Percentiles rank a stretch among this genome's conserved stretches.
These are phyloP conservation scores for Adansonia gregorii DNA, from an alignment of 441 rosid genomes.

Conservation along the genomic window DNA sequence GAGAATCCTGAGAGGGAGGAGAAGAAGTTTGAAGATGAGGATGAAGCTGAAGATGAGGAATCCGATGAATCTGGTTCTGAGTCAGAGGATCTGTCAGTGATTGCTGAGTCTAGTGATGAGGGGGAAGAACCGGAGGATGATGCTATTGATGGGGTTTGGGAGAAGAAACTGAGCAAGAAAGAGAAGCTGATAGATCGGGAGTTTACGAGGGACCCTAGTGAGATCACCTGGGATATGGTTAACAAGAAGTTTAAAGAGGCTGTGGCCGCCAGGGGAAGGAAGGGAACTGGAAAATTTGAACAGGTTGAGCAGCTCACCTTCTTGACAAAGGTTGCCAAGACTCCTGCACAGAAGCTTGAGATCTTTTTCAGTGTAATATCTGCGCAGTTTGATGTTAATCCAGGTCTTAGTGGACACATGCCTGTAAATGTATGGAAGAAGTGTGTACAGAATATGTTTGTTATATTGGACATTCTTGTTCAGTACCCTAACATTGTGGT, in stretches of 20 bases:
- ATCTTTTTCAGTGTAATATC: conserved; percentile 67
- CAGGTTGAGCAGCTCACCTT: conserved; percentile 76
- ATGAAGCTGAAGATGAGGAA: conserved; percentile 41
- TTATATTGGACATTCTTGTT: conserved; percentile 57
- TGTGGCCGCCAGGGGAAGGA: conserved; percentile 70
- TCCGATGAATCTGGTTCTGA: conserved; percentile 25
- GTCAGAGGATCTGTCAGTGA: conserved; percentile 45
- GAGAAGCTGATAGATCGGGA: conserved; percentile 63
- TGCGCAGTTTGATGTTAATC: conserved; percentile 73
- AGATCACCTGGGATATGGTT: conserved; percentile 68
- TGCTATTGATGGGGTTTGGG: conserved; percentile 52
- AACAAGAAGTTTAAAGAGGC: conserved; percentile 73
- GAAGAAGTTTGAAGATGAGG: conserved; percentile 52
- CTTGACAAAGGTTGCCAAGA: conserved; percentile 71
- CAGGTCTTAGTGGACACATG: conserved; percentile 73
- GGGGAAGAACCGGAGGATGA: conserved; percentile 37
- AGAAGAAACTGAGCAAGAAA: conserved; percentile 58
- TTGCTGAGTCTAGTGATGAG: conserved; percentile 33
- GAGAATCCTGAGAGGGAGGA: conserved; percentile 65
- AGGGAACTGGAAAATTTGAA: conserved; percentile 73
- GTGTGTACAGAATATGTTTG: conserved; percentile 61
- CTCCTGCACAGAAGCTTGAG: conserved; percentile 77
- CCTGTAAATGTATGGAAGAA: conserved; percentile 74
- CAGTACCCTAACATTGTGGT: conserved; percentile 58
- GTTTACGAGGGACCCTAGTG: conserved; percentile 59